Base-by-base conservation (phyloP, 2,329 filamentous ascomycete species). In the Pseudogymnoascus sp. region DNA sequence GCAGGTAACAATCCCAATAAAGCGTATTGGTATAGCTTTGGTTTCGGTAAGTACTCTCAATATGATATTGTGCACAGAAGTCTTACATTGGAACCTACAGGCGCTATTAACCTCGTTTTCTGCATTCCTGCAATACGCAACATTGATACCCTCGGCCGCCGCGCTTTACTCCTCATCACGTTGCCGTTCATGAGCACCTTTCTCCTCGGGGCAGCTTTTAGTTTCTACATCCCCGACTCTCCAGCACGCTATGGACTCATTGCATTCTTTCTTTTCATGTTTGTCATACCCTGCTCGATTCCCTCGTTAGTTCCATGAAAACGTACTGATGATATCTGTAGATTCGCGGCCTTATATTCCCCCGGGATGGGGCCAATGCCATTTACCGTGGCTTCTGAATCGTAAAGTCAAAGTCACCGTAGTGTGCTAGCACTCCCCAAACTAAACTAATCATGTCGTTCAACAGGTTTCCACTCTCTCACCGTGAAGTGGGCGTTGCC, bases 111-210 rank as follows among this genome's bases (percentile, higher is more conserved):
- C 71, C 87, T 81, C 75, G 71, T 87, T 31, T 86, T 87, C 65
- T 83, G 84, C 1, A 76, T 86, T 8, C 83, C 83, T 0, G 84
- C 84, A 5, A 76, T 87, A 53, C 85, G 84, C 70, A 87, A 84
- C 10, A 88, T 88, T 66, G 86, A 89, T 69, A 86, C 82, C 0
- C 88, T 86, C 65, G 86, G 86, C 4, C 80, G 86, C 5, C 79
- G 86, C 21, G 84, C 85, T 66, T 76, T 89, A 6, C 78, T 88
- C 1, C 76, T 88, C 4, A 78, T 79, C 1, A 88, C 85, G 0
- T 87, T 88, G 69, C 85, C 86, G 0, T 73, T 87, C 21, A 88
- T 89, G 86, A 76, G 76, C 7, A 68, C 80, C 63, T 75, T 77
- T 62, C 42, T 47, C 21, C 25, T 47, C 25, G 42, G 5, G 12